A percentile compares a stretch with the other conserved stretches of the same genome.
phyloP scores from a whole-genome alignment of 345 rosid species.

The Fremontodendron californicum region DNA sequence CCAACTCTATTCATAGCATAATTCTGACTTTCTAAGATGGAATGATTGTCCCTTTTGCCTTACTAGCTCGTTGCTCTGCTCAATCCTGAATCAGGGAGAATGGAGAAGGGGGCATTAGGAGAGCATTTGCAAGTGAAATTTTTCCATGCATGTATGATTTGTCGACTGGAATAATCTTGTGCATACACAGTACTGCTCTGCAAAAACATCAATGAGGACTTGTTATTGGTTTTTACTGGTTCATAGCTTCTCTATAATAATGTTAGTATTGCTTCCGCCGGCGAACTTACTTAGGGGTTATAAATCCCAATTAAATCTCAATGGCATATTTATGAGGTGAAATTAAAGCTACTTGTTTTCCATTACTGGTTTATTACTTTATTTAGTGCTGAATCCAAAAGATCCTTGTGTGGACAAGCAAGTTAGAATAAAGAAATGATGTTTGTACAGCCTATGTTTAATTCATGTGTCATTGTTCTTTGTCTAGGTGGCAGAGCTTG shows the following conservation, averaged over 20 bases:
- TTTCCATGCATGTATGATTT: not conserved
- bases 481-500: constrained; percentile 52
- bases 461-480: not conserved
- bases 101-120: not conserved
- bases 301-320: not conserved
- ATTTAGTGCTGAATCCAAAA: not conserved
- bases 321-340: not conserved
- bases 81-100: not conserved
- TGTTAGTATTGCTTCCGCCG: not conserved
- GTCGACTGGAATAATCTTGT: not conserved
- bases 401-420: not conserved
- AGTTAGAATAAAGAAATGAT: not conserved
- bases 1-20: not conserved
- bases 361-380: not conserved
- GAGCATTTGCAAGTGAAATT: not conserved
- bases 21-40: not conserved
- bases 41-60: not conserved
- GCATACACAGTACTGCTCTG: not conserved
- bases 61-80: not conserved
- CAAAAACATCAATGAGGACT: not conserved
- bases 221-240: not conserved
- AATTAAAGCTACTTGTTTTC: not conserved
- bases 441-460: constrained; percentile 30
- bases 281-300: not conserved
- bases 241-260: not conserved